Conservation (phyloP, 2,329 filamentous ascomycete genomes). For the Pyrenophora teres region DNA sequence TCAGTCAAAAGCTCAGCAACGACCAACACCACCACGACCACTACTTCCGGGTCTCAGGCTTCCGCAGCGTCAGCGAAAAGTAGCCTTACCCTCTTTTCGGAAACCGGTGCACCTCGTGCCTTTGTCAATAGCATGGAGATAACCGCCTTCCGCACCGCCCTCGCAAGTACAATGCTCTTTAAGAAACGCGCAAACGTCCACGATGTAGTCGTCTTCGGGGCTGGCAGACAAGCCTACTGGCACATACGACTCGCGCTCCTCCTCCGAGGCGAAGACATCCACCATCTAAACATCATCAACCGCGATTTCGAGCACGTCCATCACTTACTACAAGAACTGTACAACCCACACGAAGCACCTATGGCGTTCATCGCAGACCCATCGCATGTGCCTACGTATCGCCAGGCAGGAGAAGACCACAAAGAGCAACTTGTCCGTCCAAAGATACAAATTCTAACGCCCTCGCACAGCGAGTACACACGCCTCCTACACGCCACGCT, state of each 20-base stretch:
- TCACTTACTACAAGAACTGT: conserved; percentile 59
- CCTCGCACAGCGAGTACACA: conserved; percentile 70
- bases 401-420: conserved; percentile 10
- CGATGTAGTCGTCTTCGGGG: conserved; percentile 82
- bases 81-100: conserved; percentile 64
- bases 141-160: conserved; percentile 70
- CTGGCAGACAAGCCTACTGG: conserved; percentile 92
- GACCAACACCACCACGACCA: conserved; percentile 24
- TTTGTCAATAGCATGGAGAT: conserved; percentile 70
- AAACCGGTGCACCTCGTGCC: conserved; percentile 61
- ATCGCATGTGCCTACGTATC: conserved; percentile 20
- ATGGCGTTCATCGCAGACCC: conserved; percentile 17
- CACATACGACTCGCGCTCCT: conserved; percentile 84
- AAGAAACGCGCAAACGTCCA: conserved; percentile 70
- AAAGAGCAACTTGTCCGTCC: conserved; percentile 31
- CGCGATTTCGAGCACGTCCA: conserved; percentile 67
- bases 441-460: conserved; percentile 73
- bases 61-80: conserved; percentile 56
- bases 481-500: conserved; percentile 73
- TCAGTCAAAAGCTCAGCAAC: conserved; percentile 32
- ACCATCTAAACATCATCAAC: conserved; percentile 82
- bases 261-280: conserved; percentile 70
- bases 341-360: conserved; percentile 51
- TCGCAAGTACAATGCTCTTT: conserved; percentile 66
- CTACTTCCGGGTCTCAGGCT: conserved; percentile 21